Conservation (phyloP, 2,329 filamentous ascomycete genomes). For the Neopestalotiopsis sp. region DNA sequence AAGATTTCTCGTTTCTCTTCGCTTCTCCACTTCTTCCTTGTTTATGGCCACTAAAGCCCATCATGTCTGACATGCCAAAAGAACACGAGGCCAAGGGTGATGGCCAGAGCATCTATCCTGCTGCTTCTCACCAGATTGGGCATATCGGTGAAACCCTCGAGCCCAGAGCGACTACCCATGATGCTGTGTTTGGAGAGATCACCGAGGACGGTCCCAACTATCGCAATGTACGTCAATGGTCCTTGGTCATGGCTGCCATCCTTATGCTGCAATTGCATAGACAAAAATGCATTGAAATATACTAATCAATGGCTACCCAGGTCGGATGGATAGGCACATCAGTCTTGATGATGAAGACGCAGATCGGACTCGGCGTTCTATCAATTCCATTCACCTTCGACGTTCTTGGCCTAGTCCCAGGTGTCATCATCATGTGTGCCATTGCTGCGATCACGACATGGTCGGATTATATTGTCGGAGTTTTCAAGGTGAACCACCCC, state of each 20-base stretch:
- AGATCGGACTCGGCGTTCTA: conserved; percentile 53
- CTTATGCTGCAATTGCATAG: no score
- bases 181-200: conserved; percentile 44
- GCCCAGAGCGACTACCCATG: conserved; percentile 12
- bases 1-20: no score
- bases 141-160: neutral
- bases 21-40: neutral
- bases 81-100: neutral
- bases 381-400: conserved; percentile 53
- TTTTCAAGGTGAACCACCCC: conserved; percentile 56
- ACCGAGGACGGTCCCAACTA: conserved; percentile 37
- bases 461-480: conserved; percentile 53
- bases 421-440: conserved; percentile 47
- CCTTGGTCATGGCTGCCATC: neutral
- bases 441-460: conserved; percentile 52
- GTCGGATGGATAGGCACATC: conserved; percentile 50
- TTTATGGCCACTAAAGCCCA: neutral
- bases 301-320: conserved; percentile 24
- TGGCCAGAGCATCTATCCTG: neutral
- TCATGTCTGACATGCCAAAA: neutral
- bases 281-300: no score
- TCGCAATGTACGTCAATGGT: conserved; percentile 23
- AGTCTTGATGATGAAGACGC: conserved; percentile 51
- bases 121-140: neutral
- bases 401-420: conserved; percentile 52